Evolutionary conservation across 495 filamentous ascomycete species (phyloP).

Genomic region (Penicillium canescens): DNA sequence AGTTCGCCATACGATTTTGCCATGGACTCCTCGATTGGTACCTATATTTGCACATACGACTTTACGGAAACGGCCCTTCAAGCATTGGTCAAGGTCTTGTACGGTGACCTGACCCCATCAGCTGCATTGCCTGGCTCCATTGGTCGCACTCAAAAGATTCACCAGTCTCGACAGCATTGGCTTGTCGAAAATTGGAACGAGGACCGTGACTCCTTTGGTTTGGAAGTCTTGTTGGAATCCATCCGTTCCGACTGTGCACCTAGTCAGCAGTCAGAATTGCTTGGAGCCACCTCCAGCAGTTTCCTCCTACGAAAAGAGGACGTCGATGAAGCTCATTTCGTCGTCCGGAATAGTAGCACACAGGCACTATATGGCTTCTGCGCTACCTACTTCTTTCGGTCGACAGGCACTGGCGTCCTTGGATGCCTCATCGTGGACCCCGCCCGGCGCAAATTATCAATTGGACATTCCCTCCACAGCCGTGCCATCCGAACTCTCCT

Average conservation of each 20-base stretch:
- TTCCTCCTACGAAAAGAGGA: constrained; percentile 69
- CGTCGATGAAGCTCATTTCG: constrained; percentile 79
- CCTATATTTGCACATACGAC: constrained; percentile 91
- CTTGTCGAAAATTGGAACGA: constrained; percentile 83
- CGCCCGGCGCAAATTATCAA: constrained; percentile 75
- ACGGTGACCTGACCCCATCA: constrained; percentile 71
- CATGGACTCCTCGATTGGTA: constrained; percentile 82
- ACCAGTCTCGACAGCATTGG: constrained; percentile 84
- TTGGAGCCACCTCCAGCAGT: constrained; percentile 67
- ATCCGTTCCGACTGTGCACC: constrained; percentile 59
- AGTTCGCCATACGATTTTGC: constrained; percentile 94
- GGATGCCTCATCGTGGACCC: constrained; percentile 84
- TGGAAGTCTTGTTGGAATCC: constrained; percentile 66
- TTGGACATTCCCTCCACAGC: constrained; percentile 81
- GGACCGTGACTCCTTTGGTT: constrained; percentile 67
- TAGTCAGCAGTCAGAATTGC: constrained; percentile 58
- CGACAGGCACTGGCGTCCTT: constrained; percentile 70
- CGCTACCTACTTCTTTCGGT: constrained; percentile 76
- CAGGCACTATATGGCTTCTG: constrained; percentile 86
- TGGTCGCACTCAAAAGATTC: constrained; percentile 76
- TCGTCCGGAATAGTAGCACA: constrained; percentile 88
- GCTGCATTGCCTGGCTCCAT: constrained; percentile 79
- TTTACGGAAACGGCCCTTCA: constrained; percentile 88
- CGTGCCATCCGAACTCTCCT: constrained; percentile 73
- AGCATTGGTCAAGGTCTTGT: constrained; percentile 76